Conservation (phyloP, 306 rosid species). For the Rosa persica region DNA sequence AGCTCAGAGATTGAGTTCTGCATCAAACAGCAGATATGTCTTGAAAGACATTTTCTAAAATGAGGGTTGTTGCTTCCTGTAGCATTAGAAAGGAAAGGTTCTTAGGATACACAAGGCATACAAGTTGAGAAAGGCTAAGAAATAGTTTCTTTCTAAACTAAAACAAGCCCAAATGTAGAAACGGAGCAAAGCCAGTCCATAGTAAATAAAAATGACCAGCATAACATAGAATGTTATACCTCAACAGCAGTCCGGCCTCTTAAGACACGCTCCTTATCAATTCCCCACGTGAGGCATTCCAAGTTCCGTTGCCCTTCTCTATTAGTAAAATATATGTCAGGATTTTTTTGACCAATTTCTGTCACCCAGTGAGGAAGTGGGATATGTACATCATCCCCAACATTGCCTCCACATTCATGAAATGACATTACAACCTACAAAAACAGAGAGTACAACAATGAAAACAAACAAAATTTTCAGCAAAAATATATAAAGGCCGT, state of each 20-base stretch:
- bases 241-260: slow-evolving; percentile 79
- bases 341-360: slow-evolving; percentile 80
- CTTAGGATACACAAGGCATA: not conserved
- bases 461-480: not conserved
- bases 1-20: not conserved
- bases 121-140: not conserved
- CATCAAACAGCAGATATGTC: slow-evolving; percentile 7
- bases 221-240: slow-evolving; percentile 39
- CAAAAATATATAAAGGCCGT: not conserved
- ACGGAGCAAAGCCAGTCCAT: not conserved
- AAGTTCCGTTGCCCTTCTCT: slow-evolving; percentile 65
- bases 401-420: slow-evolving; percentile 87
- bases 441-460: not conserved
- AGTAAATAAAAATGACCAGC: not conserved
- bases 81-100: not conserved
- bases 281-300: slow-evolving; percentile 85
- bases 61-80: not conserved
- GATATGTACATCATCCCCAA: slow-evolving; percentile 84
- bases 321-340: slow-evolving; percentile 74
- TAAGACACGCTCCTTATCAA: slow-evolving; percentile 79
- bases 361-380: slow-evolving; percentile 82
- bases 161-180: not conserved
- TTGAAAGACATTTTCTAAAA: not conserved
- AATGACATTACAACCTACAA: slow-evolving; percentile 71
- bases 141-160: not conserved